Evolutionary conservation across 75 land plant genomes (phyloP), one percentile per base, ranked within the genome.

Genomic region (Pseudotsuga menziesii): DNA sequence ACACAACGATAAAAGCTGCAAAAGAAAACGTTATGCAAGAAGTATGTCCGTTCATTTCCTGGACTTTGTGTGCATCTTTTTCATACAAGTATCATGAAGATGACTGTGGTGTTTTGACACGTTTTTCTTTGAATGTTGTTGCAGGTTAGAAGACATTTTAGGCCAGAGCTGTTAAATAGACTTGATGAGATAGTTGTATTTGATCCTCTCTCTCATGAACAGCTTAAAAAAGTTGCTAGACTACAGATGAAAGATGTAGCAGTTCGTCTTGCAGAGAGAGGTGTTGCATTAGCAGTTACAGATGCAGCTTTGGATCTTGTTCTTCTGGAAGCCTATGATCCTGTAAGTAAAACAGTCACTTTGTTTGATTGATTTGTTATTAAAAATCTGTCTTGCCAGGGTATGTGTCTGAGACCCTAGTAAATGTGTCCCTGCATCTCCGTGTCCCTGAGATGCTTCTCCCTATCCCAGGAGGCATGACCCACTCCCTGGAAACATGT

Each of bases 111-210:
- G 22, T 7, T 35, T 3, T 27, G 57, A 26, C 71, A 60, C n/a
- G 16, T 4, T 61, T 61, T 39, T 12, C 16, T 79, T 23, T 27
- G 4, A 12, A 41, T 6, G 25, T 74, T 61, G n/a, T 25, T 54
- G 73, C 82, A 97, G 98, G 98, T 97, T 80, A 84, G 88, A 70
- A 86, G 66, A 78, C 93, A 94, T 72, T 97, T 96, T 87, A 82
- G 93, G 83, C 99, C 99, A 19, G 99, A 97, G 78, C 63, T 97
- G 63, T 83, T 97, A 26, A 97, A 97, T 78, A 57, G 99, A n/a
- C 85, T 97, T 56, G 99, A 97, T 82, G 98, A 97, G 82, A 89
- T 97, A 56, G 98, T 97, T n/a, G 80, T 97, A 6, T 97, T 97
- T 69, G 91, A 94, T 78, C 99, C 99, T 58, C 90, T 97, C 32